Percentiles rank a stretch among this genome's conserved stretches.
Evolutionary conservation across 768 basidiomycete species (phyloP).

Genomic region (Rhizopogon sp.): DNA sequence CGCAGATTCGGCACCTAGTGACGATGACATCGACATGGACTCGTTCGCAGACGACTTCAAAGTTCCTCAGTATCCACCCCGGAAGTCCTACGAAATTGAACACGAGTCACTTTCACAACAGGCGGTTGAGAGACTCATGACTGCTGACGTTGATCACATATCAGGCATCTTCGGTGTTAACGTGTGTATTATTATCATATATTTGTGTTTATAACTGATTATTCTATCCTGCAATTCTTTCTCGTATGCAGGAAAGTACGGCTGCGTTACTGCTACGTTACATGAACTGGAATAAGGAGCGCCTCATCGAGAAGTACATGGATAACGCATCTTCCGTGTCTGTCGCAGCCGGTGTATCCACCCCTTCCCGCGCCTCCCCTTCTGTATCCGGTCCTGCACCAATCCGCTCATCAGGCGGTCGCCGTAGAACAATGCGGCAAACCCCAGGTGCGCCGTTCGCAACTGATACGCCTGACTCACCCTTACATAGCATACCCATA

Average conservation of each 20-base stretch:
- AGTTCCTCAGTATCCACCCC: slow-evolving; percentile 46
- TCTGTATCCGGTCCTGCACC: slow-evolving; percentile 23
- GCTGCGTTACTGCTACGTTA: slow-evolving; percentile 79
- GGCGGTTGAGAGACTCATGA: slow-evolving; percentile 76
- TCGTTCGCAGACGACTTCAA: slow-evolving; percentile 58
- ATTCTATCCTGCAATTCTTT: slow-evolving; percentile 3
- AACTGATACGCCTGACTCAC: not conserved
- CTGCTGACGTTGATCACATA: slow-evolving; percentile 78
- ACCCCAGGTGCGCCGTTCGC: slow-evolving; percentile 14
- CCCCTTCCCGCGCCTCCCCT: slow-evolving; percentile 17
- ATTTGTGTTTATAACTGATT: slow-evolving; percentile 1
- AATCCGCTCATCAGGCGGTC: slow-evolving; percentile 27
- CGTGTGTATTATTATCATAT: slow-evolving; percentile 45
- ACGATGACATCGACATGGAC: slow-evolving; percentile 71
- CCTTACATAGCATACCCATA: slow-evolving; percentile 10
- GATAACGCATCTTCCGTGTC: slow-evolving; percentile 75
- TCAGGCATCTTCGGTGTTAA: slow-evolving; percentile 85
- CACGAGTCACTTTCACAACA: slow-evolving; percentile 68
- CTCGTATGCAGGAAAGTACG: slow-evolving; percentile 46
- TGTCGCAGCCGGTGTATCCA: slow-evolving; percentile 67
- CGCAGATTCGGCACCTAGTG: slow-evolving; percentile 38
- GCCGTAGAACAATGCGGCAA: slow-evolving; percentile 27
- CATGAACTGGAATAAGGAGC: slow-evolving; percentile 94
- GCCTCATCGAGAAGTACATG: slow-evolving; percentile 95
- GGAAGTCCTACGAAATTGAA: slow-evolving; percentile 82